phyloP scores from a whole-genome alignment of 2,329 filamentous ascomycete species.

The Talaromyces rugulosus region DNA sequence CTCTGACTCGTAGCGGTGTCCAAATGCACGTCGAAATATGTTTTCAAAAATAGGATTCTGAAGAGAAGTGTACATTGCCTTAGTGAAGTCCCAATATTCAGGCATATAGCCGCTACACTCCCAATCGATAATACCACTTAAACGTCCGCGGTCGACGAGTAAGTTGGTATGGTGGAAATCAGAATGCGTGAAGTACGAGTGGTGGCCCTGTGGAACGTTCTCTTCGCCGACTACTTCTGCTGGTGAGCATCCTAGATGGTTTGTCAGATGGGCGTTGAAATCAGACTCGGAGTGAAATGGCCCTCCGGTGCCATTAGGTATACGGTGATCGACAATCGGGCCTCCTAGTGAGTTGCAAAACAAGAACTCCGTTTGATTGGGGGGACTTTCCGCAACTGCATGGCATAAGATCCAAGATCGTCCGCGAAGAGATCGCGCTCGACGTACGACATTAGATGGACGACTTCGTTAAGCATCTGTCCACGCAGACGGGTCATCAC shows the following conservation, averaged over 20 bases:
- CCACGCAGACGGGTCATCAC: not conserved
- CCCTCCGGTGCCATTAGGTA: slow-evolving; percentile 1
- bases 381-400: slow-evolving; percentile 7
- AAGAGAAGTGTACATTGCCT: slow-evolving; percentile 8
- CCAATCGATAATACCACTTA: slow-evolving; percentile 21
- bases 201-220: not conserved
- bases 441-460: slow-evolving; percentile 7
- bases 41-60: not conserved
- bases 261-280: slow-evolving; percentile 7
- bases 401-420: slow-evolving; percentile 3
- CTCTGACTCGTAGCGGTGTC: not conserved
- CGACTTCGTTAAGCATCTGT: slow-evolving; percentile 2
- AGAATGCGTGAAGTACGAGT: slow-evolving; percentile 15
- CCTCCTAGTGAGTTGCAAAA: slow-evolving; percentile 7
- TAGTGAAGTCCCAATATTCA: slow-evolving; percentile 18
- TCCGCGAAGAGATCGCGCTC: slow-evolving; percentile 7
- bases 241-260: slow-evolving; percentile 3
- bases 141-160: slow-evolving; percentile 7
- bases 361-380: not conserved
- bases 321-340: slow-evolving; percentile 6
- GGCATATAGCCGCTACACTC: slow-evolving; percentile 15
- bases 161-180: slow-evolving; percentile 15
- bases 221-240: slow-evolving; percentile 1
- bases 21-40: slow-evolving; percentile 1
- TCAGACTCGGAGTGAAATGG: slow-evolving; percentile 11